A percentile compares a stretch with the other conserved stretches of the same genome.
Conservation (phyloP, 768 basidiomycete species). For the Lactarius quietus region DNA sequence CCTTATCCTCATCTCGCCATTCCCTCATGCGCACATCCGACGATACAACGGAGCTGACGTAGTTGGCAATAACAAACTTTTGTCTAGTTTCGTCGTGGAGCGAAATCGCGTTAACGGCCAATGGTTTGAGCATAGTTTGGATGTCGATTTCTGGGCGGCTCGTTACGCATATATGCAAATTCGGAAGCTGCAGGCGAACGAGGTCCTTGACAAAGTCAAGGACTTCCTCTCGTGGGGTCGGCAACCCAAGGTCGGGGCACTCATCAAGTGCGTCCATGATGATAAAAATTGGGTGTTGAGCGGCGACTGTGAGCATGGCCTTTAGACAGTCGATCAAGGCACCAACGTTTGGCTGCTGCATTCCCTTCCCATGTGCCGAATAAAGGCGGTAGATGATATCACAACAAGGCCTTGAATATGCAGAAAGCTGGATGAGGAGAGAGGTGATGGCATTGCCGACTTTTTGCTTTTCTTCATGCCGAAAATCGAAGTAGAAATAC, state of each 20-base stretch:
- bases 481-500: not conserved
- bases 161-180: slow-evolving; percentile 2
- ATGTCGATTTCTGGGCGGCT: slow-evolving; percentile 6
- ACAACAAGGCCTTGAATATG: not conserved
- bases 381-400: not conserved
- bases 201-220: not conserved
- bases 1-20: slow-evolving; percentile 14
- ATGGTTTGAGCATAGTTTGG: not conserved
- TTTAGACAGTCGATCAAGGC: not conserved
- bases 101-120: not conserved
- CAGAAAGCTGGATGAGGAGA: not conserved
- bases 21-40: slow-evolving; percentile 8
- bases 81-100: slow-evolving; percentile 12
- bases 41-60: not conserved
- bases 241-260: not conserved
- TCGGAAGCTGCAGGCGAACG: not conserved
- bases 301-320: not conserved
- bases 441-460: not conserved
- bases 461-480: not conserved
- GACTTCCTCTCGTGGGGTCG: not conserved
- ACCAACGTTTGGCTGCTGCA: not conserved
- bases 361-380: not conserved
- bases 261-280: not conserved
- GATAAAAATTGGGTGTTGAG: not conserved
- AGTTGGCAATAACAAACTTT: slow-evolving; percentile 6